Conservation (phyloP, 1,284 basidiomycete genomes). For the Anthracocystis walkeri region DNA sequence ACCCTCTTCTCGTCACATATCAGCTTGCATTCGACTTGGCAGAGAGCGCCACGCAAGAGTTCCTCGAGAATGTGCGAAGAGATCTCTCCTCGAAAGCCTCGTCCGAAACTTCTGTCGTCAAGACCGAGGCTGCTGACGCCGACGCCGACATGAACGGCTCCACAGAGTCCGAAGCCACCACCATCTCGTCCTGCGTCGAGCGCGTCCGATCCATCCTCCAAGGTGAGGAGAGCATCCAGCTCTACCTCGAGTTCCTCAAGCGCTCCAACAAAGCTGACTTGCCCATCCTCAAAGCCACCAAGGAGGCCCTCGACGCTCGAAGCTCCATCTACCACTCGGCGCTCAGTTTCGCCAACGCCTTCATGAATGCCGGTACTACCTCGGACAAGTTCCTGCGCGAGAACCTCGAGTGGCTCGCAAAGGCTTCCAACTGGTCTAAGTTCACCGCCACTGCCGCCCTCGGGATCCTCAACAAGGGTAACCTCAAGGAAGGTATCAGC, state of each 20-base stretch:
- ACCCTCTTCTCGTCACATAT: conserved; percentile 66
- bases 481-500: conserved; percentile 65
- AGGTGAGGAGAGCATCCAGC: conserved; percentile 68
- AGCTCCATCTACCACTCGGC: conserved; percentile 69
- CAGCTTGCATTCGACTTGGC: conserved; percentile 69
- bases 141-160: conserved; percentile 53
- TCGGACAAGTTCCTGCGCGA: conserved; percentile 69
- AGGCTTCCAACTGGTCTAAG: conserved; percentile 70
- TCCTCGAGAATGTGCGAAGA: conserved; percentile 63
- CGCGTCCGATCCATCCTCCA: conserved; percentile 64
- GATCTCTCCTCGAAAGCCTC: conserved; percentile 47
- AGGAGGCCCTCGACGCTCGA: conserved; percentile 67
- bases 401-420: conserved; percentile 69
- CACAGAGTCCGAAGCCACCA: conserved; percentile 31
- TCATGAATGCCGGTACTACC: conserved; percentile 69
- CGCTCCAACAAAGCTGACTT: conserved; percentile 67
- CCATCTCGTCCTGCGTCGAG: conserved; percentile 47
- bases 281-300: conserved; percentile 66
- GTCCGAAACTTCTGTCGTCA: conserved; percentile 18
- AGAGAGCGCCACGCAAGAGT: conserved; percentile 69
- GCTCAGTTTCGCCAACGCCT: conserved; percentile 68
- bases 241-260: conserved; percentile 68
- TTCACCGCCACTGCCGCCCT: conserved; percentile 69
- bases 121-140: conserved; percentile 27
- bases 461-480: conserved; percentile 69